Conservation (phyloP, 2,329 filamentous ascomycete genomes). For the Colletotrichum liaoningense region DNA sequence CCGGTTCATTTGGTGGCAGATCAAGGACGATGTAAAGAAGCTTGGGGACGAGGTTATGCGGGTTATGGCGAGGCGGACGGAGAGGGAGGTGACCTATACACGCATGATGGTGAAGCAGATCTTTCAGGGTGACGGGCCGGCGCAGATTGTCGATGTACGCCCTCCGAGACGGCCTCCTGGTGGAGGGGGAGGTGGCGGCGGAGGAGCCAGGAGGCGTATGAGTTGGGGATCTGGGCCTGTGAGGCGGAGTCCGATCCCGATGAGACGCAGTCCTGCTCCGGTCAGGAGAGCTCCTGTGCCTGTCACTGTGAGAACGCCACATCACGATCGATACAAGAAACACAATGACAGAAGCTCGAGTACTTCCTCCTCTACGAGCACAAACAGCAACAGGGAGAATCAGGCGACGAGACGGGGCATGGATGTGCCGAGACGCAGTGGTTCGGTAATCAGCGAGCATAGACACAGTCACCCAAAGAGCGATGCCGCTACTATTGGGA, state of each 20-base stretch:
- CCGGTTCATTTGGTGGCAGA: conserved; percentile 34
- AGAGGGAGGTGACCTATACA: conserved; percentile 31
- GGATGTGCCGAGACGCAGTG: background rate
- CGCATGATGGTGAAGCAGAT: conserved; percentile 31
- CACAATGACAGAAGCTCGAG: background rate
- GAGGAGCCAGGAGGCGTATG: conserved; percentile 5
- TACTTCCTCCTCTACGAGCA: background rate
- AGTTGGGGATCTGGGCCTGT: background rate
- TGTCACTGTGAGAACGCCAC: background rate
- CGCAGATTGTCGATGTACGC: background rate
- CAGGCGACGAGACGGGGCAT: background rate
- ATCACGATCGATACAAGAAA: background rate
- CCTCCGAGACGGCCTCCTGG: conserved; percentile 5
- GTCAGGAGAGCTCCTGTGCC: background rate
- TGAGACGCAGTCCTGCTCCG: background rate
- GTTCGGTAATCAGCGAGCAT: background rate
- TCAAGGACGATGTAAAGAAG: conserved; percentile 28
- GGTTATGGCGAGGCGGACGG: conserved; percentile 28
- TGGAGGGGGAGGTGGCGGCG: conserved; percentile 12
- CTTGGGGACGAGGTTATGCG: conserved; percentile 28
- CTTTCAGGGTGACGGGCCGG: background rate
- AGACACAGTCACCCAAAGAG: background rate
- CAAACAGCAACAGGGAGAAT: background rate
- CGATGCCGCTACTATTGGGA: conserved; percentile 18
- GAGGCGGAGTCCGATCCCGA: background rate